Evolutionary conservation across 345 rosid genomes (phyloP).

Genomic region (Psidium guajava): DNA sequence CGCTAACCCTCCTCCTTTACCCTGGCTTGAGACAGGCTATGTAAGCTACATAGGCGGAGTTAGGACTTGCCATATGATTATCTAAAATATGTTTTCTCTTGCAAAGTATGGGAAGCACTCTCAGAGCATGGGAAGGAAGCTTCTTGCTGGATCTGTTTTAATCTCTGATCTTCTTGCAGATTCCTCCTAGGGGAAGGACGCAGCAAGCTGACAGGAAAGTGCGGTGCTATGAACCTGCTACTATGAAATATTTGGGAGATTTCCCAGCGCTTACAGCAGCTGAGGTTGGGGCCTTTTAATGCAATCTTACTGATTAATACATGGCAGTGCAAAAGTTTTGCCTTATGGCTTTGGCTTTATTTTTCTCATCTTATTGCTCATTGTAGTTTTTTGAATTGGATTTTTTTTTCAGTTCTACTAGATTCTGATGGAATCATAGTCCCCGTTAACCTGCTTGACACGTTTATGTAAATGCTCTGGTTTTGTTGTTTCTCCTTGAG

Average conservation of each 20-base stretch:
- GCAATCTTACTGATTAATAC: not conserved
- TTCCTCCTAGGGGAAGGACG: slow-evolving; percentile 88
- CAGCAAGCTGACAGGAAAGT: slow-evolving; percentile 78
- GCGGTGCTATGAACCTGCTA: slow-evolving; percentile 97
- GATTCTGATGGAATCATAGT: not conserved
- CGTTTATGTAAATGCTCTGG: not conserved
- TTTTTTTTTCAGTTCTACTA: not conserved
- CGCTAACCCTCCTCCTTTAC: too few relatives aligned
- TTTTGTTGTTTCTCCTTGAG: not conserved
- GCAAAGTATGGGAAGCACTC: not conserved
- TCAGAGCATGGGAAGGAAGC: not conserved
- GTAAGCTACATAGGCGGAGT: too few relatives aligned
- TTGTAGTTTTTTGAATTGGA: not conserved
- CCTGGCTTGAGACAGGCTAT: too few relatives aligned
- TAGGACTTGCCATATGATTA: not conserved
- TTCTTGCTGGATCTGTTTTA: not conserved
- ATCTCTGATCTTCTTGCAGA: slow-evolving; percentile 20
- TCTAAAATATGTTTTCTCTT: not conserved
- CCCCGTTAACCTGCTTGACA: not conserved
- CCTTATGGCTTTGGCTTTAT: not conserved
- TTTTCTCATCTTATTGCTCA: not conserved
- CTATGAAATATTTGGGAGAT: slow-evolving; percentile 91
- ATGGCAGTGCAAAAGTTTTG: not conserved
- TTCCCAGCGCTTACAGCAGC: slow-evolving; percentile 53
- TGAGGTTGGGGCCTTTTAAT: slow-evolving; percentile 43